Evolutionary conservation across 768 basidiomycete genomes (phyloP).

Genomic region (Tricholoma bakamatsutake): DNA sequence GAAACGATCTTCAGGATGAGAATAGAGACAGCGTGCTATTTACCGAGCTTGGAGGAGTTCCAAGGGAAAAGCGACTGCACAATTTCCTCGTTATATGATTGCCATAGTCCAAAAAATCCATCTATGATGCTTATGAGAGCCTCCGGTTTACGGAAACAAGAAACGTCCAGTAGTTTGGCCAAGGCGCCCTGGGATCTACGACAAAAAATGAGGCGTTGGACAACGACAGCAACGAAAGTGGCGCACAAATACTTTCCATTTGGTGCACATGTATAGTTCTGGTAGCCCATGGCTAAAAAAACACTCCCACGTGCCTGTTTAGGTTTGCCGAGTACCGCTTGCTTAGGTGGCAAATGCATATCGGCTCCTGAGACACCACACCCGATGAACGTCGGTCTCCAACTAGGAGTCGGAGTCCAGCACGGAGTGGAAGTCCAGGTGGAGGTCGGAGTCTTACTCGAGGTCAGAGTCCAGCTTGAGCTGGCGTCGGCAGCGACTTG

Average conservation of each 20-base stretch:
- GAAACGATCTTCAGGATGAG: background rate
- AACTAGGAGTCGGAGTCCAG: too few relatives aligned
- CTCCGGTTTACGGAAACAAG: slow-evolving; percentile 34
- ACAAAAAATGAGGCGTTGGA: background rate
- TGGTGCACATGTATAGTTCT: slow-evolving; percentile 48
- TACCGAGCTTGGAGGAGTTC: slow-evolving; percentile 19
- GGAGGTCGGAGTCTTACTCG: too few relatives aligned
- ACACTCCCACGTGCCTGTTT: slow-evolving; percentile 34
- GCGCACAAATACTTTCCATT: slow-evolving; percentile 40
- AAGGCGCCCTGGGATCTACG: slow-evolving; percentile 47
- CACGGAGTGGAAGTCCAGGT: too few relatives aligned
- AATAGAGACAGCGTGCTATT: background rate
- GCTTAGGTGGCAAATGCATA: slow-evolving; percentile 22
- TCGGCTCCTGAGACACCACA: slow-evolving; percentile 23
- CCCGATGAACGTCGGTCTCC: background rate
- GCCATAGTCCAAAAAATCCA: too few relatives aligned
- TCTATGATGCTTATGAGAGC: too few relatives aligned
- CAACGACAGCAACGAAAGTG: background rate
- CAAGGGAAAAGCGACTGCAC: slow-evolving; percentile 5
- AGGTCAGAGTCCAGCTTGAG: too few relatives aligned
- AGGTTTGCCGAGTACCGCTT: slow-evolving; percentile 30
- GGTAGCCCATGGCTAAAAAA: too few relatives aligned
- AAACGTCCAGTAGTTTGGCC: slow-evolving; percentile 50
- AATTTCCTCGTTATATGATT: too few relatives aligned
- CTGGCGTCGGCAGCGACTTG: slow-evolving; percentile 1